Evolutionary conservation across 139 green algal genomes (phyloP).

Genomic region (Pleodorina starrii): DNA sequence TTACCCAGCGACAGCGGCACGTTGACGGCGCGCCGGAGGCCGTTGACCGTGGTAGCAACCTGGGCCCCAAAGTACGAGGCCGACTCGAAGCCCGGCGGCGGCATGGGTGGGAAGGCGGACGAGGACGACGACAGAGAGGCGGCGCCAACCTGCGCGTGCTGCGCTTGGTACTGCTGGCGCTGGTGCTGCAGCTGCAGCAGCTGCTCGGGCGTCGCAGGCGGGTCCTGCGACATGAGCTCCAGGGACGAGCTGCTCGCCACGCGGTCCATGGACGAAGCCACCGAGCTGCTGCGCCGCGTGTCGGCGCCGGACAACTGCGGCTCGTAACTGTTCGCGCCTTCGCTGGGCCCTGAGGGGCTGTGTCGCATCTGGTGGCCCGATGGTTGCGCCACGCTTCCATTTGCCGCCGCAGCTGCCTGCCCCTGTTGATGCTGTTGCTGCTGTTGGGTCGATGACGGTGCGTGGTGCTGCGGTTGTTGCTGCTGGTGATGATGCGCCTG

Average conservation of each 20-base stretch:
- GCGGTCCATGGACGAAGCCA: conserved; percentile 49
- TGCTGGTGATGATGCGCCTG: neutral
- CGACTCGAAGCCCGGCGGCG: conserved; percentile 24
- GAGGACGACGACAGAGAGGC: conserved; percentile 9
- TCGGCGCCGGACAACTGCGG: neutral
- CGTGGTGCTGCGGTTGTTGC: neutral
- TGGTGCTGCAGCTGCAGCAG: conserved; percentile 45
- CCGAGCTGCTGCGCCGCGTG: conserved; percentile 44
- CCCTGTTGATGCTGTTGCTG: conserved; percentile 17
- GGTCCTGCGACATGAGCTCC: conserved; percentile 56
- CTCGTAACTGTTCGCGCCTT: conserved; percentile 15
- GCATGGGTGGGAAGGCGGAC: conserved; percentile 13
- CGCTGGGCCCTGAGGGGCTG: conserved; percentile 22
- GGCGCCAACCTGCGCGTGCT: neutral
- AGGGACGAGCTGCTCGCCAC: conserved; percentile 44
- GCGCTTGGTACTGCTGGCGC: conserved; percentile 49
- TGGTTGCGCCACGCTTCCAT: neutral
- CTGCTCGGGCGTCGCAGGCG: conserved; percentile 50
- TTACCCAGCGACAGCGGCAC: conserved; percentile 53
- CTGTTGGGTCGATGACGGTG: neutral
- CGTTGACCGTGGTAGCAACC: conserved; percentile 57
- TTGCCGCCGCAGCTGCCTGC: neutral
- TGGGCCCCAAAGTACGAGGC: conserved; percentile 48
- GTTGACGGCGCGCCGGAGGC: conserved; percentile 58
- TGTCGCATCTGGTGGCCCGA: conserved; percentile 37